These are phyloP conservation scores for Phytophthora sansomeana DNA, from an alignment of 352 stramenopile genomes.

Conservation along the genomic window DNA sequence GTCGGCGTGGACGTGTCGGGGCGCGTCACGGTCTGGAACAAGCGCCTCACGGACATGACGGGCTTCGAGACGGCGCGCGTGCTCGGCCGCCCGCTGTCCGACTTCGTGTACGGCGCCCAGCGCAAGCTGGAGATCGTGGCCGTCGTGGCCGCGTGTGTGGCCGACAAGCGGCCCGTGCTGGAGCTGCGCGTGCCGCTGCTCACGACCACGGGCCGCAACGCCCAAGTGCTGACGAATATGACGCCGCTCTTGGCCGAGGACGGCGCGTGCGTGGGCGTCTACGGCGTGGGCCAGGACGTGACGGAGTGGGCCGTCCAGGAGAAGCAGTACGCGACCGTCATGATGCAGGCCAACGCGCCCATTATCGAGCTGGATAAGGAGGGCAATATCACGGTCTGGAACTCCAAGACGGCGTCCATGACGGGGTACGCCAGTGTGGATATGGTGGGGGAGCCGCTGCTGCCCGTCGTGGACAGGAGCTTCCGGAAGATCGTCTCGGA, in stretches of 20 bases:
- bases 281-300: constrained; percentile 64
- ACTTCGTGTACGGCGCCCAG: constrained; percentile 62
- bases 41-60: constrained; percentile 56
- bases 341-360: constrained; percentile 78
- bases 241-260: constrained; percentile 56
- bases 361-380: constrained; percentile 85
- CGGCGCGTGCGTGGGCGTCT: constrained; percentile 53
- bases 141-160: constrained; percentile 32
- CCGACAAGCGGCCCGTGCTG: constrained; percentile 53
- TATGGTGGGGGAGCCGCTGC: constrained; percentile 55
- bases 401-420: constrained; percentile 59
- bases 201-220: constrained; percentile 51
- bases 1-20: constrained; percentile 61
- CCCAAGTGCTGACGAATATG: constrained; percentile 62
- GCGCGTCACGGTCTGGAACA: constrained; percentile 74
- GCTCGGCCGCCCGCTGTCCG: constrained; percentile 46
- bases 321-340: constrained; percentile 66
- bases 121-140: constrained; percentile 43
- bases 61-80: constrained; percentile 52
- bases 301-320: constrained; percentile 61
- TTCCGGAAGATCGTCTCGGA: constrained; percentile 54
- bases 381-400: constrained; percentile 74
- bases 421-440: constrained; percentile 58
- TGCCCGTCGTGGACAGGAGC: constrained; percentile 52
- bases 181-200: constrained; percentile 57